phyloP scores from a whole-genome alignment of 2,329 filamentous ascomycete genomes.

The Fusarium domesticum region DNA sequence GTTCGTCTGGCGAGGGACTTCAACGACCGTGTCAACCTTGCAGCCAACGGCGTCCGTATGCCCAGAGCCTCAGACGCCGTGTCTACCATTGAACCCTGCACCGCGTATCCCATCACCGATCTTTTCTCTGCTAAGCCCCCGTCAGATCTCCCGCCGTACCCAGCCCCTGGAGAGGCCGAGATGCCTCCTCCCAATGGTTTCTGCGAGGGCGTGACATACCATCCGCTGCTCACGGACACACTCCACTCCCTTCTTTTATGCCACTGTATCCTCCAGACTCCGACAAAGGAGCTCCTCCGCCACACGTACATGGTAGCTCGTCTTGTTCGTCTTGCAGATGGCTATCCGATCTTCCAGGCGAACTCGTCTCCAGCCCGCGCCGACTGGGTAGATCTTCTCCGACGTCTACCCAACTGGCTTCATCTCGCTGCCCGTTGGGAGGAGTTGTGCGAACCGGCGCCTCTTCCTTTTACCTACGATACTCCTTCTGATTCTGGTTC shows the following conservation, averaged over 20 bases:
- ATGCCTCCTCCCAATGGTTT: slow-evolving; percentile 30
- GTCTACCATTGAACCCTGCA: slow-evolving; percentile 33
- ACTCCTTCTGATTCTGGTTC: neutral
- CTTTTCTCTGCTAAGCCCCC: slow-evolving; percentile 71
- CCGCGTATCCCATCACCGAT: slow-evolving; percentile 49
- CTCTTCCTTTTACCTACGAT: slow-evolving; percentile 41
- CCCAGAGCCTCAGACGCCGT: slow-evolving; percentile 36
- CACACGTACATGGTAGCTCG: slow-evolving; percentile 81
- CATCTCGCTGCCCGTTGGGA: slow-evolving; percentile 66
- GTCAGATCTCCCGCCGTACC: slow-evolving; percentile 64
- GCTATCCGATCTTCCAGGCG: slow-evolving; percentile 76
- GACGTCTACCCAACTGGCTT: slow-evolving; percentile 67
- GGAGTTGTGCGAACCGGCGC: slow-evolving; percentile 60
- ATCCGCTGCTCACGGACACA: slow-evolving; percentile 75
- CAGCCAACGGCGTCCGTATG: slow-evolving; percentile 47
- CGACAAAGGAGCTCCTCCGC: slow-evolving; percentile 70
- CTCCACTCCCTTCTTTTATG: slow-evolving; percentile 75
- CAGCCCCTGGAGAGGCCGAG: slow-evolving; percentile 35
- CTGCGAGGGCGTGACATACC: slow-evolving; percentile 58
- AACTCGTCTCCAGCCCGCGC: slow-evolving; percentile 68
- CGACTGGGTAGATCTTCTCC: slow-evolving; percentile 77
- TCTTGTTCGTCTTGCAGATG: slow-evolving; percentile 69
- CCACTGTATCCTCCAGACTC: slow-evolving; percentile 77
- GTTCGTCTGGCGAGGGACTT: slow-evolving; percentile 57
- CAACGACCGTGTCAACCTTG: slow-evolving; percentile 54